A percentile compares a stretch with the other conserved stretches of the same genome.
These are phyloP conservation scores for Aphanomyces euteiches DNA, from an alignment of 352 stramenopile species.

Conservation along the genomic window DNA sequence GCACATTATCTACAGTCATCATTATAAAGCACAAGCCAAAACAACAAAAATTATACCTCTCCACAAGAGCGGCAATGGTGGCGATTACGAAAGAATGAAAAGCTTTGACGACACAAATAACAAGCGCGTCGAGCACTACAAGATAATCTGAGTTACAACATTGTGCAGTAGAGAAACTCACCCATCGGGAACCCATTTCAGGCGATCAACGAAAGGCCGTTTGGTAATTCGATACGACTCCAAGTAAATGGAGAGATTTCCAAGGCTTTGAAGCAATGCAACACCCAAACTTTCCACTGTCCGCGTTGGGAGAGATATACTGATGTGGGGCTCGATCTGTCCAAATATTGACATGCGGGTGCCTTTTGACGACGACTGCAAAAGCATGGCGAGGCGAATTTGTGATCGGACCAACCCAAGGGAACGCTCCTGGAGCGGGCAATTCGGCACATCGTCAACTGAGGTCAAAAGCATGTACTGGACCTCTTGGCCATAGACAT, in stretches of 20 bases:
- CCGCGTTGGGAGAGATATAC: not conserved
- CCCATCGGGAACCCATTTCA: conserved; percentile 21
- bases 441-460: conserved; percentile 15
- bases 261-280: not conserved
- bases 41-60: not conserved
- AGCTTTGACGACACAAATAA: conserved; percentile 6
- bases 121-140: conserved; percentile 13
- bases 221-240: conserved; percentile 16
- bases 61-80: conserved; percentile 27
- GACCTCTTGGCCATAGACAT: conserved; percentile 1
- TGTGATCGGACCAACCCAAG: conserved; percentile 6
- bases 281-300: conserved; percentile 2
- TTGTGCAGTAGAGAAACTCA: not conserved
- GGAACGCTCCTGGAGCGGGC: conserved; percentile 1
- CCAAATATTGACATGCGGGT: conserved; percentile 14
- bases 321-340: conserved; percentile 6
- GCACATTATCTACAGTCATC: conserved; percentile 17
- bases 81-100: conserved; percentile 16
- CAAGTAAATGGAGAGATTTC: not conserved
- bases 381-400: conserved; percentile 4
- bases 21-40: not conserved
- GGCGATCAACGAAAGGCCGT: not conserved
- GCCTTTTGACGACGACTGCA: conserved; percentile 10
- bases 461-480: conserved; percentile 15
- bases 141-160: not conserved